Percentiles rank a stretch among this genome's conserved stretches.
These are phyloP conservation scores for Porodaedalea pini DNA, from an alignment of 1,284 basidiomycete species.

Conservation along the genomic window DNA sequence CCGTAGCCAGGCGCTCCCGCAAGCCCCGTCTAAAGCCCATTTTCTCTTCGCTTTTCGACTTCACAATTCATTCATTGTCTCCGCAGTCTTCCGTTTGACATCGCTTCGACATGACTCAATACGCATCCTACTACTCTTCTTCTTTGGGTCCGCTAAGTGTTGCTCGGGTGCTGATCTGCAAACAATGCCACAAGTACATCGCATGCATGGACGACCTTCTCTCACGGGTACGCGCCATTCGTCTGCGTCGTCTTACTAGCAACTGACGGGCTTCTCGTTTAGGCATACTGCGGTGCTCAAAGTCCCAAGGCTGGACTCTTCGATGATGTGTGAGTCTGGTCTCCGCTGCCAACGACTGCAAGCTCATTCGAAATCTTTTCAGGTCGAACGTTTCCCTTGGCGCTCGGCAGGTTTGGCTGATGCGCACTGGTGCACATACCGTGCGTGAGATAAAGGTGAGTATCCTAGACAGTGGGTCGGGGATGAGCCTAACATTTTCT, in stretches of 20 bases:
- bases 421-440: constrained; percentile 61
- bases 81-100: not conserved
- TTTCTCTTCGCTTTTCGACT: not conserved
- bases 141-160: constrained; percentile 18
- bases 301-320: constrained; percentile 19
- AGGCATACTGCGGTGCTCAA: constrained; percentile 19
- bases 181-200: constrained; percentile 19
- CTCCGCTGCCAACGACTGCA: not conserved
- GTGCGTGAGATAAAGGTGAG: constrained; percentile 43
- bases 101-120: constrained; percentile 5
- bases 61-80: not conserved
- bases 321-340: constrained; percentile 16
- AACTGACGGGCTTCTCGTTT: not conserved
- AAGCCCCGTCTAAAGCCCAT: not conserved
- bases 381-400: constrained; percentile 17
- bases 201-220: constrained; percentile 19
- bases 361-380: not conserved
- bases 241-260: not conserved
- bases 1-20: constrained; percentile 5
- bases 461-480: not conserved
- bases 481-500: not conserved
- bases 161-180: constrained; percentile 18
- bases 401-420: constrained; percentile 33
- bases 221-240: constrained; percentile 11
- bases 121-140: constrained; percentile 19